These are phyloP conservation scores for Vachellia pachyceras DNA, from an alignment of 306 rosid species.

Conservation along the genomic window DNA sequence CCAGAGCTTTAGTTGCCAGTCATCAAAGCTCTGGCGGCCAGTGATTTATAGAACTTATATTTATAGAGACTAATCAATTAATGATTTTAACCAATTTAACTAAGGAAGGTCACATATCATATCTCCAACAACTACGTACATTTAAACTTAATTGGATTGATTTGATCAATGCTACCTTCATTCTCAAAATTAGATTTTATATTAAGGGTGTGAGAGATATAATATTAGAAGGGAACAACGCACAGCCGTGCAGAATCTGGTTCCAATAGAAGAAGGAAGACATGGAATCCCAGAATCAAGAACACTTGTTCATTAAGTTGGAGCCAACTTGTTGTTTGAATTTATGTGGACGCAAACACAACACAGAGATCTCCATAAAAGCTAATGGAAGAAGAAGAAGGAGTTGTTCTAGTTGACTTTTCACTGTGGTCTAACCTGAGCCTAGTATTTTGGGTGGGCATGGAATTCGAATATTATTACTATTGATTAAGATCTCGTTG, in stretches of 20 bases:
- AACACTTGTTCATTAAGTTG: constrained; percentile 33
- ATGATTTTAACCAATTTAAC: too few relatives aligned
- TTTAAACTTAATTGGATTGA: too few relatives aligned
- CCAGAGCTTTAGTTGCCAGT: too few relatives aligned
- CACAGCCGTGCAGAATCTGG: constrained; percentile 35
- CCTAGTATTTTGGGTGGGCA: constrained; percentile 16
- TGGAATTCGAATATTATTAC: constrained; percentile 17
- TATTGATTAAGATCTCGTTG: constrained; percentile 6
- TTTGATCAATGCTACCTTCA: too few relatives aligned
- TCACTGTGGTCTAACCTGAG: not conserved
- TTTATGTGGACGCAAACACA: not conserved
- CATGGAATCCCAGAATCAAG: constrained; percentile 17
- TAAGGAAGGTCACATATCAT: too few relatives aligned
- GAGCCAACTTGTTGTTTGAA: not conserved
- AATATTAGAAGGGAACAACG: constrained; percentile 3
- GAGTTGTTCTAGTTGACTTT: not conserved
- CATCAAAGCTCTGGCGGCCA: too few relatives aligned
- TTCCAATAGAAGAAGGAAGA: constrained; percentile 34
- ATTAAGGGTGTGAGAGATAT: too few relatives aligned
- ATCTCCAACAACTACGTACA: too few relatives aligned
- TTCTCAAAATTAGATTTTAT: too few relatives aligned
- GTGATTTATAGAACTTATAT: too few relatives aligned
- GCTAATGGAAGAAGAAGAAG: not conserved
- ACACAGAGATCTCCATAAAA: not conserved
- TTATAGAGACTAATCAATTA: too few relatives aligned